phyloP scores from a whole-genome alignment of 2,329 filamentous ascomycete species.

The Scolecobasidium constrictum region DNA sequence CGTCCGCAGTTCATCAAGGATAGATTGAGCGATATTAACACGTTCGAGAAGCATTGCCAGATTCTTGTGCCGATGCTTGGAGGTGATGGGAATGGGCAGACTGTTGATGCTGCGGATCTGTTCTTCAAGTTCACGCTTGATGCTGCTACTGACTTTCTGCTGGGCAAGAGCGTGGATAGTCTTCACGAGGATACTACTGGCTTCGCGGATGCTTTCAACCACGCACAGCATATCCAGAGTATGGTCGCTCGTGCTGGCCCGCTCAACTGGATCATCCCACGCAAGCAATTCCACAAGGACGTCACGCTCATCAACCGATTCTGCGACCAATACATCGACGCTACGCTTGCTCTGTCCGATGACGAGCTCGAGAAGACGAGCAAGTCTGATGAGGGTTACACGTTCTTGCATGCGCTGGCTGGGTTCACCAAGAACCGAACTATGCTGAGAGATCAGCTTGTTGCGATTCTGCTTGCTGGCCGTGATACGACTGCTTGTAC shows the following conservation, averaged over 20 bases:
- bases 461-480: conserved; percentile 73
- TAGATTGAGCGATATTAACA: conserved; percentile 68
- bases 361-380: conserved; percentile 64
- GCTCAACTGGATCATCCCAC: conserved; percentile 52
- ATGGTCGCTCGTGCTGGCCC: conserved; percentile 55
- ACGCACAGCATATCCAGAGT: conserved; percentile 65
- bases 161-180: conserved; percentile 63
- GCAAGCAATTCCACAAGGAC: conserved; percentile 49
- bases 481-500: conserved; percentile 79
- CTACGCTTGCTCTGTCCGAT: conserved; percentile 55
- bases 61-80: conserved; percentile 57
- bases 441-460: conserved; percentile 73
- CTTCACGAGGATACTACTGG: conserved; percentile 45
- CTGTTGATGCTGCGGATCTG: conserved; percentile 62
- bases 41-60: conserved; percentile 70
- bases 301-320: conserved; percentile 65
- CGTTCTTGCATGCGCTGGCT: conserved; percentile 78
- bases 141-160: conserved; percentile 74
- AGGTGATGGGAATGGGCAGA: conserved; percentile 26
- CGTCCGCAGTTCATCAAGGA: conserved; percentile 81
- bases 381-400: conserved; percentile 63
- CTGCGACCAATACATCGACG: conserved; percentile 67
- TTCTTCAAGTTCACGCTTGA: conserved; percentile 80
- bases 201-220: conserved; percentile 74
- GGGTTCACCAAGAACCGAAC: conserved; percentile 58